Conservation (phyloP, 495 filamentous ascomycete species). For the Halenospora varia region DNA sequence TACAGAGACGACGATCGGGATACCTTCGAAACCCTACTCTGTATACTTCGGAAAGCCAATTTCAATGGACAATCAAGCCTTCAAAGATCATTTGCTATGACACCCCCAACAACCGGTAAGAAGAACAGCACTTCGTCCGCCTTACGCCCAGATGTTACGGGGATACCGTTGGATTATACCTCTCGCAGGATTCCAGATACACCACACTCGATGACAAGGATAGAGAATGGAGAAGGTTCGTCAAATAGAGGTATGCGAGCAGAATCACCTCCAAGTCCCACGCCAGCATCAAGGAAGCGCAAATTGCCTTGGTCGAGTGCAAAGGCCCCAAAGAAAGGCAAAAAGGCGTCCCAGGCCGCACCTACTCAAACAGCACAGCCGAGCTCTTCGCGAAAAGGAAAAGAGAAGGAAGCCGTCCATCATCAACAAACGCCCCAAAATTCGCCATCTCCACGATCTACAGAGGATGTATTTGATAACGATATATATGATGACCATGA, state of each 20-base stretch:
- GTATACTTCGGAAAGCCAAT: constrained; percentile 5
- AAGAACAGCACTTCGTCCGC: neutral
- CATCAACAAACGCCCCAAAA: neutral
- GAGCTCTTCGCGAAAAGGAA: neutral
- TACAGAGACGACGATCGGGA: neutral
- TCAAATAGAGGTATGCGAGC: neutral
- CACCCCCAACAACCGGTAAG: neutral
- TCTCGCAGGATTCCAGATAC: no score
- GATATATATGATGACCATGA: no score
- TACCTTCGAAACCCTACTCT: constrained; percentile 1
- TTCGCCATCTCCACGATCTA: no score
- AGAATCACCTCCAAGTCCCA: constrained; percentile 6
- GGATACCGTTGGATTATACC: neutral
- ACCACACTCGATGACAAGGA: no score
- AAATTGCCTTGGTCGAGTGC: neutral
- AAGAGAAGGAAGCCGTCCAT: neutral
- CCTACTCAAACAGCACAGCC: neutral
- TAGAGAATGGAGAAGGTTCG: constrained; percentile 6
- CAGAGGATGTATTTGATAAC: no score
- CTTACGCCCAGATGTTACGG: neutral
- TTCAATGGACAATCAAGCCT: neutral
- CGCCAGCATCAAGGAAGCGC: neutral
- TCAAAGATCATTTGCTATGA: neutral
- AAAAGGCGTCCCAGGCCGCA: neutral
- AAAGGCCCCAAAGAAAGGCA: constrained; percentile 5